Evolutionary conservation across 805 yeast genomes (phyloP), one percentile per base, ranked within the genome.

Genomic region (Wickerhamia fluorescens): DNA sequence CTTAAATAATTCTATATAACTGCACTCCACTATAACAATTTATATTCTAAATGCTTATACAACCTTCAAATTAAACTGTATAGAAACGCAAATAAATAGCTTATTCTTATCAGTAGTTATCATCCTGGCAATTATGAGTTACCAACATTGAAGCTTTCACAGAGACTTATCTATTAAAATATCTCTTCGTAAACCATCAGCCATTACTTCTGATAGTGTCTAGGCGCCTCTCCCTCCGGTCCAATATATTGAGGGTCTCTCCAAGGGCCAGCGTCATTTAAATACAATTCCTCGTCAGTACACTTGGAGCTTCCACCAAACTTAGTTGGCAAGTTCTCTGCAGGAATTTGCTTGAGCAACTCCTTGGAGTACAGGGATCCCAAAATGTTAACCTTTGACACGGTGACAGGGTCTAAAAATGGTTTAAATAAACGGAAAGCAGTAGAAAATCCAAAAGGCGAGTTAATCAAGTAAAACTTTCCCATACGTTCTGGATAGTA

Each of bases 401-500:
- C 96, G 6, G 98, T 92, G 32, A 89, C 97, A 3, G 97, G 97
- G 55, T 92, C 98, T 52, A 92, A 72, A 62, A 92, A 88, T 32
- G 94, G 89, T 65, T 87, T 87, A 66, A 92, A 84, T 31, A 88
- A 53, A 55, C 76, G 75, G 73, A 89, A 92, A 23, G 94, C 96
- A 23, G 96, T 79, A 21, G 95, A 76, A 62, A 92, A 92, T 2
- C 98, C 98, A 53, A 87, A 92, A 40, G 98, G 98, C 1, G 97
- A 95, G 52, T 92, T 92, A 61, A 92, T 85, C 47, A 88, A 66
- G 62, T 87, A 89, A 55, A 89, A 92, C 59, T 84, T 87, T 51
- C 98, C 98, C 98, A 92, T 92, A 61, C 97, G 82, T 69, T 92
- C 98, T 10, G 98, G 98, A 56, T 92, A 92, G 62, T 84, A 89